Evolutionary conservation across 306 rosid species (phyloP).

Genomic region (Rosa chinensis): DNA sequence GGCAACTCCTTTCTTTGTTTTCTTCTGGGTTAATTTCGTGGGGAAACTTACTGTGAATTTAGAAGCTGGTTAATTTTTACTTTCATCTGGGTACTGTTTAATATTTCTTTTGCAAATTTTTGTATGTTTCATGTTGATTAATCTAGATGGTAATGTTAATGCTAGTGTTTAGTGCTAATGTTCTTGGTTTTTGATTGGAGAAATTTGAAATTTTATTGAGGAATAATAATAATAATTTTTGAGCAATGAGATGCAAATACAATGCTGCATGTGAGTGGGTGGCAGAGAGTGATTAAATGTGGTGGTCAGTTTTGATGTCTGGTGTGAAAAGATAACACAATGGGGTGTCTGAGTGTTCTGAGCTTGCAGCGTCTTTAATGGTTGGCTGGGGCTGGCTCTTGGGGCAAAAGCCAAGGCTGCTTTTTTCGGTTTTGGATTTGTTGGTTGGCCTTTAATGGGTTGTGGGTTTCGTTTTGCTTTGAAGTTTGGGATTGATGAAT

Average conservation of each 20-base stretch:
- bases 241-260: neutral
- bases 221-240: neutral
- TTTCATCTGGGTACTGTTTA: neutral
- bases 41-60: constrained; percentile 8
- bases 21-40: neutral
- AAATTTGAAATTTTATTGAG: neutral
- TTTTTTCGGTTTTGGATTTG: neutral
- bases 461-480: constrained; percentile 11
- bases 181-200: neutral
- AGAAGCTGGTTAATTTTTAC: neutral
- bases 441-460: constrained; percentile 18
- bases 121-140: neutral
- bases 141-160: neutral
- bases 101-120: neutral
- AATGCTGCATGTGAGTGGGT: constrained; percentile 6
- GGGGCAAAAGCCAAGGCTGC: constrained; percentile 6
- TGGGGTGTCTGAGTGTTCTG: neutral
- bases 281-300: neutral
- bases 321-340: constrained; percentile 7
- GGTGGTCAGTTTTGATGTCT: neutral
- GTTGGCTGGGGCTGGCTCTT: neutral
- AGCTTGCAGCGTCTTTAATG: constrained; percentile 13
- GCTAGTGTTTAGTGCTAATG: constrained; percentile 1
- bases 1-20: neutral
- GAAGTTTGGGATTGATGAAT: constrained; percentile 33